Evolutionary conservation across 208 protist genomes (phyloP), one percentile per base, ranked within the genome.

Genomic region (Angomonas ambiguus): DNA sequence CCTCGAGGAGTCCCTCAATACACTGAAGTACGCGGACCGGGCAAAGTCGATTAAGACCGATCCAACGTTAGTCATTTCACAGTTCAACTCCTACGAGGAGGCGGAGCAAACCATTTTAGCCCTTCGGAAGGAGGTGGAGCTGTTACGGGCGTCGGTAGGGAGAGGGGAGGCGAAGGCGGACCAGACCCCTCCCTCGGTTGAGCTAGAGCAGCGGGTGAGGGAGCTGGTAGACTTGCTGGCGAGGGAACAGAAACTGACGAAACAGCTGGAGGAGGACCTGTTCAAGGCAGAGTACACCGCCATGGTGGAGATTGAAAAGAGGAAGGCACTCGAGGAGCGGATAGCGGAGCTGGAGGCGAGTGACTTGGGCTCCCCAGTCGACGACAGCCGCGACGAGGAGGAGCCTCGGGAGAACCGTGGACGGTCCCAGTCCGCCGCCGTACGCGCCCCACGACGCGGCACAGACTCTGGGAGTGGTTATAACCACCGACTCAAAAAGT

Each of bases 1-100:
- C 34, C 82, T 97, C 41, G 96, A 98, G 62, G 97, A 98, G 72
- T 97, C 92, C 8, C 80, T 98, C 27, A 98, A 95, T 72, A 98
- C 97, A 20, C 82, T 99, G 56, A 97, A 98, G 79, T 99, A 98
- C 76, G 97, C 97, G 4, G 86, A 98, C 72, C 78, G 95, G 5
- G 95, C 95, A 13, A 94, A 97, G 70, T 85, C 90, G 56, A 97
- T 98, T 67, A 79, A 87, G 16, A 97, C 96, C 48, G 82, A 85
- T 28, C 91, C 91, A 13, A 76, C 86, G 56, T 65, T 88, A 11
- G 82, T 91, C 16, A 65, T 79, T 25, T 45, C 76, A 10, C 13
- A 56, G 16, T 72, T 56, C 16, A 56, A 34, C 20, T 69, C 55
- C 0, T 62, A 59, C 1, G 80, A 79, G 27, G 77, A 89, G 51